Conservation (phyloP, 164 flowering plant species). For the Dillenia turbinata region DNA sequence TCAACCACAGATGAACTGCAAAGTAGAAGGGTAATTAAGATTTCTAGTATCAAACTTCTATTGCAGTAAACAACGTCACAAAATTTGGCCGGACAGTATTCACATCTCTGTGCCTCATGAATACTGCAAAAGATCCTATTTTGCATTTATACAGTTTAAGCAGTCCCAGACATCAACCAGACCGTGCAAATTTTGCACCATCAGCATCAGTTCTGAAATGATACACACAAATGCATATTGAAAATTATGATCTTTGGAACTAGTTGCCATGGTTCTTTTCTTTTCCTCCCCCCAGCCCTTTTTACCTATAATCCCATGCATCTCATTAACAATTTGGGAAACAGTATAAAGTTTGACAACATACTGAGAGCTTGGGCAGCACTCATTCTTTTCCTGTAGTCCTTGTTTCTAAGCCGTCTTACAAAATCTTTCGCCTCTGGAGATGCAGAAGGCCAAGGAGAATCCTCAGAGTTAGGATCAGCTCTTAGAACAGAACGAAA, state of each 20-base stretch:
- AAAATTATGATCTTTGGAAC: no score
- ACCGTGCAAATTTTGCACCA: no score
- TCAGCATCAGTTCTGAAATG: no score
- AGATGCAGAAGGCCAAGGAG: constrained; percentile 62
- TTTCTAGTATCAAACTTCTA: not conserved
- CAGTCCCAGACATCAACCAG: no score
- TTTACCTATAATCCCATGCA: no score
- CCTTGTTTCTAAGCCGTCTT: constrained; percentile 54
- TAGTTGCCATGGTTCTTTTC: no score
- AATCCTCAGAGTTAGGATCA: constrained; percentile 87
- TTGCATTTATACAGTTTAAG: no score
- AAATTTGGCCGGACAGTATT: not conserved
- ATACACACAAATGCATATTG: no score
- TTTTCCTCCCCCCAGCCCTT: no score
- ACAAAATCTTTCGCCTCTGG: constrained; percentile 64
- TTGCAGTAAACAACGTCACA: not conserved
- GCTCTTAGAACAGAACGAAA: constrained; percentile 95
- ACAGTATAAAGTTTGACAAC: constrained; percentile 9
- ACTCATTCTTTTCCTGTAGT: constrained; percentile 66
- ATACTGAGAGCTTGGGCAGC: constrained; percentile 60
- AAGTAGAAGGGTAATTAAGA: not conserved
- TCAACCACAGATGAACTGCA: constrained; percentile 78
- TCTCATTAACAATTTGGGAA: no score
- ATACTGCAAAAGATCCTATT: no score
- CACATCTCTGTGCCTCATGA: no score